Base-by-base conservation (phyloP, 1,284 basidiomycete genomes). In the Wolfiporia cocos region DNA sequence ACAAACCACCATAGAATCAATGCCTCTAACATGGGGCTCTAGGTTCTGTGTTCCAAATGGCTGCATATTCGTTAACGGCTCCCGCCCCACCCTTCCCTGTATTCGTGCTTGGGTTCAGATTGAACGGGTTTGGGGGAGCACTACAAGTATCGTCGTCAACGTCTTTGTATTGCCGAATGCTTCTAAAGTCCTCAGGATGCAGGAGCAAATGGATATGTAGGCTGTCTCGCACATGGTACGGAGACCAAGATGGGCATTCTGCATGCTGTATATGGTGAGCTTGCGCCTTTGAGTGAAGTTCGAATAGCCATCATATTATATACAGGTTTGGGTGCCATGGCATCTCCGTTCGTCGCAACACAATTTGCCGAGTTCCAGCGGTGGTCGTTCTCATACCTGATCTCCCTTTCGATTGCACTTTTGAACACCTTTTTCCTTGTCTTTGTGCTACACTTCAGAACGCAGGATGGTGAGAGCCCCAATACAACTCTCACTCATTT, bases 351-450 rank as follows among this genome's bases (percentile, higher is more conserved):
- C 9, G 67, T 76, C 1, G 68, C 82, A 0, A 86, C 82, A 0
- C 76, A 81, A 34, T 85, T 86, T 47, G 61, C 78, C 2, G 65
- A 69, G 39, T 53, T 68, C 30, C 54, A 47, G 0, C 64, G 59
- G 39, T 80, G 79, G 72, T 85, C 81, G 7, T 78, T 77, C 52
- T 79, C 85, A 56, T 88, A 77, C 56, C 64, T 85, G 6, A 64
- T 66, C 9, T 83, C 80, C 0, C 60, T 86, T 2, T 74, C 72
- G 1, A 47, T 87, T 14, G 74, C 78, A 0, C 37, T 71, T 12
- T 40, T 64, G 18, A 83, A 78, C 40, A 60, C 64, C 0, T 24
- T 65, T 5, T 23, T 69, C 3, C 53, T 84, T 11, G 45, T 70
- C 7, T 46, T 54, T 1, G 72, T 79, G 0, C 85, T 86, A 61